phyloP scores from a whole-genome alignment of 768 basidiomycete genomes.

The Arthromyces matolae region DNA sequence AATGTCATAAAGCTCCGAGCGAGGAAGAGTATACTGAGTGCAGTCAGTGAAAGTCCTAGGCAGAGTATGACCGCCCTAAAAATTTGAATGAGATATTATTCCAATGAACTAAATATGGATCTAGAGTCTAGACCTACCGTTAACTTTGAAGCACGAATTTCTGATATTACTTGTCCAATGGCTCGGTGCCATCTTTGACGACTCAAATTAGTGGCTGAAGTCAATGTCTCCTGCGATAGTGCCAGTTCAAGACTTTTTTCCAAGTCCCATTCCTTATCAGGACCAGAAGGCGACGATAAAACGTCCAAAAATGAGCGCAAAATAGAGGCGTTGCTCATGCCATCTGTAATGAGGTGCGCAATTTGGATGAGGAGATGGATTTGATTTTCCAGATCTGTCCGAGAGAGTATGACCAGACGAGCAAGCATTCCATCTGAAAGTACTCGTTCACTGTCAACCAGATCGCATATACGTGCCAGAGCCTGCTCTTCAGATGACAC shows the following conservation, averaged over 20 bases:
- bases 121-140: slow-evolving; percentile 26
- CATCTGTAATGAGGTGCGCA: slow-evolving; percentile 52
- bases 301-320: slow-evolving; percentile 43
- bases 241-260: slow-evolving; percentile 39
- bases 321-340: slow-evolving; percentile 38
- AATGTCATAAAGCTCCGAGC: slow-evolving; percentile 21
- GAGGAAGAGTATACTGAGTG: slow-evolving; percentile 35
- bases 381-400: slow-evolving; percentile 30
- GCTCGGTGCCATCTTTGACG: slow-evolving; percentile 44
- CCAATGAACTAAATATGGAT: not conserved
- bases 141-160: slow-evolving; percentile 28
- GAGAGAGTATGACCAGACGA: slow-evolving; percentile 38
- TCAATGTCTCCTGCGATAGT: slow-evolving; percentile 33
- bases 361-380: slow-evolving; percentile 42
- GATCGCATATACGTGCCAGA: slow-evolving; percentile 19
- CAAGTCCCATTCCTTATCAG: slow-evolving; percentile 21
- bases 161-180: slow-evolving; percentile 34
- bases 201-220: slow-evolving; percentile 33
- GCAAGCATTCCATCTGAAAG: slow-evolving; percentile 43
- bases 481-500: slow-evolving; percentile 35
- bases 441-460: slow-evolving; percentile 30
- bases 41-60: slow-evolving; percentile 37
- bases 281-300: slow-evolving; percentile 27
- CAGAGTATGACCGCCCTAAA: slow-evolving; percentile 56
- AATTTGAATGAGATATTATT: not conserved